A percentile compares a stretch with the other conserved stretches of the same genome.
Evolutionary conservation across 371 early-diverging fungal genomes (phyloP).

Genomic region (Mucor racemosus): DNA sequence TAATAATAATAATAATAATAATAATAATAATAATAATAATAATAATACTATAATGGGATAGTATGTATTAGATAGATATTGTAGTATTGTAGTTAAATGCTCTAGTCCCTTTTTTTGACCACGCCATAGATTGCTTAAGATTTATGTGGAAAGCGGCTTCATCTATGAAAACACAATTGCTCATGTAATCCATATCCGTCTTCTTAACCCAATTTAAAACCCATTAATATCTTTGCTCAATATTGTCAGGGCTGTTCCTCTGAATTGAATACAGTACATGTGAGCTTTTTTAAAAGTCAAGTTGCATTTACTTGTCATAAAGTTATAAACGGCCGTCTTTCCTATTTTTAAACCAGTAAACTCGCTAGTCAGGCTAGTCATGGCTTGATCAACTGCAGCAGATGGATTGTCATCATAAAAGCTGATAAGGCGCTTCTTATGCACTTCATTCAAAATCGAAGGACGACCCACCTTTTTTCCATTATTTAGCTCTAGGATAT

Average conservation of each 20-base stretch:
- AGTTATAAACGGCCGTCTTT: constrained; percentile 10
- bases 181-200: constrained; percentile 3
- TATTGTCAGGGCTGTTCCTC: constrained; percentile 11
- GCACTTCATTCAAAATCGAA: not conserved
- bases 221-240: constrained; percentile 1
- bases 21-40: too few relatives aligned
- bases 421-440: constrained; percentile 13
- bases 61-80: too few relatives aligned
- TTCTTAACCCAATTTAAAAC: not conserved
- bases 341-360: constrained; percentile 7
- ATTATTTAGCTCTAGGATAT: too few relatives aligned
- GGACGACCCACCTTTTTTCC: too few relatives aligned
- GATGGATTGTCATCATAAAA: constrained; percentile 13
- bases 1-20: too few relatives aligned
- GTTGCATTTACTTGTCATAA: constrained; percentile 13
- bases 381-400: constrained; percentile 10
- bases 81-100: too few relatives aligned
- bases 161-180: constrained; percentile 15
- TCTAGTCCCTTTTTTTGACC: too few relatives aligned
- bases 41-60: too few relatives aligned
- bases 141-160: constrained; percentile 15
- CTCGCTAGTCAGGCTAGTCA: constrained; percentile 14
- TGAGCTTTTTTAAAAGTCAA: constrained; percentile 19
- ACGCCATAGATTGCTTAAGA: not conserved
- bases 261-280: constrained; percentile 4